A percentile compares a stretch with the other conserved stretches of the same genome.
Evolutionary conservation across 2,329 filamentous ascomycete genomes (phyloP).

Genomic region (Fusarium sulawesiense): DNA sequence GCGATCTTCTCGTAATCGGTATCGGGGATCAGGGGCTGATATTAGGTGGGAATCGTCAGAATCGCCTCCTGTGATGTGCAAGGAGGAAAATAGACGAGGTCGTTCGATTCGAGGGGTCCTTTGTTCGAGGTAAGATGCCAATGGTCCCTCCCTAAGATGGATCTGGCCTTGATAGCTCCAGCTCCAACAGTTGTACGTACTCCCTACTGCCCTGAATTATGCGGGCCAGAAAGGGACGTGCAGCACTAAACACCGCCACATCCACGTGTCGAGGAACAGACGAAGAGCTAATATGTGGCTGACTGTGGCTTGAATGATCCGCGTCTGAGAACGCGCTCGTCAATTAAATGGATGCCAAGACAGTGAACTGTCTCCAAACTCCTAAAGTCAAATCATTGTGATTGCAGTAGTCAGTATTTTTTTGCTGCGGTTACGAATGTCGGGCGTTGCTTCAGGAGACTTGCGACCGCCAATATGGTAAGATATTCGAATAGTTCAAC

Average conservation of each 20-base stretch:
- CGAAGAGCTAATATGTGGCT: constrained; percentile 29
- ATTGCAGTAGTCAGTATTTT: constrained; percentile 2
- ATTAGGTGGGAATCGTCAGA: constrained; percentile 2
- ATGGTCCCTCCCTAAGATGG: constrained; percentile 46
- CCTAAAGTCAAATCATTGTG: constrained; percentile 9
- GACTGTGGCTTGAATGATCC: constrained; percentile 39
- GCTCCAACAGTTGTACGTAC: constrained; percentile 28
- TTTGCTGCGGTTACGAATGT: constrained; percentile 37
- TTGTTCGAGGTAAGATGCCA: constrained; percentile 33
- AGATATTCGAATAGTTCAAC: not conserved
- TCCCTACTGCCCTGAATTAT: constrained; percentile 15
- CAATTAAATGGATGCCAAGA: constrained; percentile 38
- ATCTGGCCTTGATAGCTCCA: constrained; percentile 46
- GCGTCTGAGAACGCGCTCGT: constrained; percentile 44
- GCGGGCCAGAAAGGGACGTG: constrained; percentile 34
- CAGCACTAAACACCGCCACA: constrained; percentile 44
- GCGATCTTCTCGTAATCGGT: constrained; percentile 38
- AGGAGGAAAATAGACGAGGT: constrained; percentile 2
- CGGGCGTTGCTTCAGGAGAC: constrained; percentile 18
- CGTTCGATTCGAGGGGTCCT: constrained; percentile 21
- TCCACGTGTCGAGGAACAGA: constrained; percentile 32
- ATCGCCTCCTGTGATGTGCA: constrained; percentile 4
- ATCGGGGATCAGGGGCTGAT: not conserved
- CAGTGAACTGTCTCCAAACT: constrained; percentile 27
- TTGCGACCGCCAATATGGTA: constrained; percentile 43